Evolutionary conservation across 164 flowering plant species (phyloP), one percentile per base, ranked within the genome.

Genomic region (Annona cherimola): DNA sequence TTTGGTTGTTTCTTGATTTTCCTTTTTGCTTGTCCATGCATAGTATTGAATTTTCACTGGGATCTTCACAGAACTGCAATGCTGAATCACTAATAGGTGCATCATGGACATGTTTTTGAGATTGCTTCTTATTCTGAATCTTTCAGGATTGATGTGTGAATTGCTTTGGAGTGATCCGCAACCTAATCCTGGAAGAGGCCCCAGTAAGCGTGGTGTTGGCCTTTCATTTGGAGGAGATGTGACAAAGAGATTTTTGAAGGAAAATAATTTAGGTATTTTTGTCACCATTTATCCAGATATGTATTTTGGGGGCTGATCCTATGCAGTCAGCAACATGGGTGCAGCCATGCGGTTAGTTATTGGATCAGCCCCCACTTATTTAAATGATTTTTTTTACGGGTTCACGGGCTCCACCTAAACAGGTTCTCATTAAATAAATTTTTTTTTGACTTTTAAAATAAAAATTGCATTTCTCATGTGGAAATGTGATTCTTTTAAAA

Each of bases 141-240:
- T 68, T 45, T 73, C 80, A 95, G 99, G 99, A 20, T 79, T 95
- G 80, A 95, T 95, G 99, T 95, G 99, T 82, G 99, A 95, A 85
- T 73, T 93, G 79, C 82, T 95, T 65, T 95, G 99, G 99, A 95
- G 99, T 83, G 99, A 95, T 87, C 99, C 99, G 64, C 99, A 95
- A 78, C 96, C 97, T 69, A 67, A 43, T 41, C 94, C 83, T 69
- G 99, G 99, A 73, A 79, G 98, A 77, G 98, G 98, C n/a, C 98
- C 98, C 11, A 95, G 99, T 82, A 93, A 93, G 81, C 87, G 99
- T 55, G 99, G 99, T 67, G 97, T 95, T 2, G 99, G 99, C 45
- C 95, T 95, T 79, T 87, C 97, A 44, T 95, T 95, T 81, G 99
- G 99, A 69, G 89, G 45, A 59, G 99, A 95, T 79, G 99, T 95